A percentile compares a stretch with the other conserved stretches of the same genome.
phyloP scores from a whole-genome alignment of 805 yeast genomes.

The Jamesozyma rosinii region DNA sequence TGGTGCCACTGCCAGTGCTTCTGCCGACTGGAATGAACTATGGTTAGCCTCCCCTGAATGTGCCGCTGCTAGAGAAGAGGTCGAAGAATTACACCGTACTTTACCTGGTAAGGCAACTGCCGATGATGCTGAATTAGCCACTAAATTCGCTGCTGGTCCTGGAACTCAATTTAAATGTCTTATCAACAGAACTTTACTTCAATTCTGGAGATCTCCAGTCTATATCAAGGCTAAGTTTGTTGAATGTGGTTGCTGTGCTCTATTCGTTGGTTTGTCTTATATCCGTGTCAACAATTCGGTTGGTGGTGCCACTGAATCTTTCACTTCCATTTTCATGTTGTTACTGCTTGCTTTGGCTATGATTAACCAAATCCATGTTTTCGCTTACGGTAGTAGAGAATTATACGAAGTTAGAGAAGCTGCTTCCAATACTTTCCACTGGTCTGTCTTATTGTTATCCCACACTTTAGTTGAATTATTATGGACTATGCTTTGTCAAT shows the following conservation, averaged over 20 bases:
- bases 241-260: conserved; percentile 43
- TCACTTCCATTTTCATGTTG: conserved; percentile 52
- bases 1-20: conserved; percentile 59
- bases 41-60: conserved; percentile 51
- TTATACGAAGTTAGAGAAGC: conserved; percentile 66
- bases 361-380: conserved; percentile 55
- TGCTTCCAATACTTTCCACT: conserved; percentile 60
- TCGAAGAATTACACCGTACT: conserved; percentile 45
- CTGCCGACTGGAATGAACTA: conserved; percentile 52
- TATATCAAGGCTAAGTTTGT: conserved; percentile 49
- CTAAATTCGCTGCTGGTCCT: conserved; percentile 39
- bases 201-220: conserved; percentile 56
- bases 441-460: conserved; percentile 48
- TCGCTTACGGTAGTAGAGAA: conserved; percentile 50
- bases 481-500: conserved; percentile 39
- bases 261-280: conserved; percentile 63
- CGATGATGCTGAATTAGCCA: conserved; percentile 33
- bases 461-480: conserved; percentile 39
- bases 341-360: conserved; percentile 43
- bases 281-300: conserved; percentile 48
- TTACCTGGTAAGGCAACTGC: conserved; percentile 25
- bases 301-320: conserved; percentile 59
- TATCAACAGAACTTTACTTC: conserved; percentile 45
- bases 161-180: conserved; percentile 37
- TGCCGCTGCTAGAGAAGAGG: conserved; percentile 42